Evolutionary conservation across 805 yeast species (phyloP).

Genomic region (Starmerella roubikii): DNA sequence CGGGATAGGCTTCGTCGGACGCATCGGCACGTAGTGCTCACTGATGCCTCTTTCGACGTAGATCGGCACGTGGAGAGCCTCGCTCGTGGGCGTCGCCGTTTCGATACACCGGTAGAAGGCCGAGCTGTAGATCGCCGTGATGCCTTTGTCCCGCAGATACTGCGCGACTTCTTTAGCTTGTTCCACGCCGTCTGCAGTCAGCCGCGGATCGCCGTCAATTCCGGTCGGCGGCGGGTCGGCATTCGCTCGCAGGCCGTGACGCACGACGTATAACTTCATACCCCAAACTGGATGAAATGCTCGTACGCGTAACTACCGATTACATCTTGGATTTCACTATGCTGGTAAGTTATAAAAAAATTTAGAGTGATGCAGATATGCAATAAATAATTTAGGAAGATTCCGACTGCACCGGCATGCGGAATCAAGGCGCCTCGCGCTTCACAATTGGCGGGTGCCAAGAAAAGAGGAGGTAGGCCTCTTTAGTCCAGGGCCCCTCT

Average conservation of each 20-base stretch:
- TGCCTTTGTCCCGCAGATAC: conserved; percentile 38
- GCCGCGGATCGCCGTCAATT: conserved; percentile 73
- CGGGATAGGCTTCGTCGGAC: conserved; percentile 47
- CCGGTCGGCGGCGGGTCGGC: conserved; percentile 65
- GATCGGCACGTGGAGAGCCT: conserved; percentile 43
- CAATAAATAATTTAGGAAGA: too few species aligned
- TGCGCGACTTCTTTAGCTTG: conserved; percentile 74
- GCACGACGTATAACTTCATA: conserved; percentile 15
- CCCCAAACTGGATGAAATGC: too few species aligned
- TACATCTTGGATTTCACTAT: too few species aligned
- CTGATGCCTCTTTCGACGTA: conserved; percentile 73
- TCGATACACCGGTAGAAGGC: conserved; percentile 87
- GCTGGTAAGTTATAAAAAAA: too few species aligned
- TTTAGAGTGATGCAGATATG: too few species aligned
- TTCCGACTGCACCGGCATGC: too few species aligned
- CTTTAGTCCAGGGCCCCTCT: conserved; percentile 25
- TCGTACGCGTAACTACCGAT: too few species aligned
- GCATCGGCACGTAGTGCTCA: conserved; percentile 74
- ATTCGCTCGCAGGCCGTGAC: conserved; percentile 80
- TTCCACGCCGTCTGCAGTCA: conserved; percentile 75
- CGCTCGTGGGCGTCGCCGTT: conserved; percentile 60
- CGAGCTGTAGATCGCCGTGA: conserved; percentile 54
- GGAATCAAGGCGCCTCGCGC: neutral
- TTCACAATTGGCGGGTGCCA: conserved; percentile 19
- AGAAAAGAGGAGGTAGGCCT: conserved; percentile 22